Evolutionary conservation across 371 early-diverging fungal genomes (phyloP).

Genomic region (Actinomortierella ambigua): DNA sequence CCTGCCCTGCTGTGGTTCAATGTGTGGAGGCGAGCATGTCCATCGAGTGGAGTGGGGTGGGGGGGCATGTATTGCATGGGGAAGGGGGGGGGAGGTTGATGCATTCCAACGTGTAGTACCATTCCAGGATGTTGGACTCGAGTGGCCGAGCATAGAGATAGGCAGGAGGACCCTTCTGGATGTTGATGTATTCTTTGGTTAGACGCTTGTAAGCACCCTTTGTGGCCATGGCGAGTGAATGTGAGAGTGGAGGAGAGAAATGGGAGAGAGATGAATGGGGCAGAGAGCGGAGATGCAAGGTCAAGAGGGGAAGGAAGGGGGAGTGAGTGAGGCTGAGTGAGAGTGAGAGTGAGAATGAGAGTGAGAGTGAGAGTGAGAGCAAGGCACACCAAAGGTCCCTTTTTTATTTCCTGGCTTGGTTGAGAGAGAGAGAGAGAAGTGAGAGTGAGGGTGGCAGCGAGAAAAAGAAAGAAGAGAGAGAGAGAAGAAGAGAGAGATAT

Average conservation of each 20-base stretch:
- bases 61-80: too few species aligned
- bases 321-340: too few species aligned
- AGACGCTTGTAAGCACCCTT: conserved; percentile 87
- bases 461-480: background rate
- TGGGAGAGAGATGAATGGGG: background rate
- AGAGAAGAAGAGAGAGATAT: background rate
- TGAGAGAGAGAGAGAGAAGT: background rate
- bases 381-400: too few species aligned
- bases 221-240: conserved; percentile 81
- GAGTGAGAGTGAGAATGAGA: too few species aligned
- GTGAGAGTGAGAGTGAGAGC: too few species aligned
- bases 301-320: background rate
- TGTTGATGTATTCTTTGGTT: conserved; percentile 88
- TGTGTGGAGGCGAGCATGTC: background rate
- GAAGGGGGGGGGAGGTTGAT: too few species aligned
- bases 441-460: background rate
- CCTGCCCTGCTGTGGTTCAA: background rate
- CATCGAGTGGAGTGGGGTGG: background rate
- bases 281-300: background rate
- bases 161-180: conserved; percentile 62
- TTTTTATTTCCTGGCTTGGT: background rate
- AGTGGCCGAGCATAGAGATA: conserved; percentile 82
- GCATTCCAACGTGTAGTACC: conserved; percentile 58
- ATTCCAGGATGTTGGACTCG: conserved; percentile 94
- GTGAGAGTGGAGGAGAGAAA: conserved; percentile 2